Conservation (phyloP, 495 filamentous ascomycete species). For the Penicillium canariense region DNA sequence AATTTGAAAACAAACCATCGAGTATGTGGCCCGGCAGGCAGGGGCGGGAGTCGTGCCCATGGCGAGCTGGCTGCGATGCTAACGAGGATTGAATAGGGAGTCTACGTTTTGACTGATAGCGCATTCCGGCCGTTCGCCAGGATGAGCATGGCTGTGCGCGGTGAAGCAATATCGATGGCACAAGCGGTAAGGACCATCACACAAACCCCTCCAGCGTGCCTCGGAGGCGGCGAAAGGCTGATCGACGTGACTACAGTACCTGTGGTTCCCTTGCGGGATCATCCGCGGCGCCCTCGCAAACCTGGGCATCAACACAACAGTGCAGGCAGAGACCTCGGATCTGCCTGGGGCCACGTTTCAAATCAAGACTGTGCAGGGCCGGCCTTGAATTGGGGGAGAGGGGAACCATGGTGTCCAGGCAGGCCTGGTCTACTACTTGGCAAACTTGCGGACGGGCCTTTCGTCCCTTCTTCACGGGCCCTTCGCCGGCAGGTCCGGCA, state of each 20-base stretch:
- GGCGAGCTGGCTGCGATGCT: not conserved
- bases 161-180: conserved; percentile 67
- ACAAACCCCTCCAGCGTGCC: not conserved
- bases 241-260: conserved; percentile 55
- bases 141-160: conserved; percentile 76
- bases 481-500: conserved; percentile 7
- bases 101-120: conserved; percentile 95
- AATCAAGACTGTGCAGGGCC: conserved; percentile 77
- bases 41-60: not conserved
- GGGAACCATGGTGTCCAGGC: not conserved
- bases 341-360: conserved; percentile 90
- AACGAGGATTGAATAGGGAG: conserved; percentile 55
- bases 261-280: conserved; percentile 93
- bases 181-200: conserved; percentile 73
- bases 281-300: conserved; percentile 85
- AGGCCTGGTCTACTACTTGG: conserved; percentile 4
- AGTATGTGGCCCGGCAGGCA: conserved; percentile 40
- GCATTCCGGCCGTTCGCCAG: conserved; percentile 81
- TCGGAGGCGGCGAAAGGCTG: not conserved
- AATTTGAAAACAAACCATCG: conserved; percentile 98
- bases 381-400: conserved; percentile 36
- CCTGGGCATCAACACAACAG: conserved; percentile 85
- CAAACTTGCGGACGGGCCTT: not conserved
- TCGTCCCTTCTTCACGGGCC: not conserved
- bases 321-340: conserved; percentile 83